Evolutionary conservation across 108 stramenopile genomes (phyloP).

Genomic region (Fragilaria radians): DNA sequence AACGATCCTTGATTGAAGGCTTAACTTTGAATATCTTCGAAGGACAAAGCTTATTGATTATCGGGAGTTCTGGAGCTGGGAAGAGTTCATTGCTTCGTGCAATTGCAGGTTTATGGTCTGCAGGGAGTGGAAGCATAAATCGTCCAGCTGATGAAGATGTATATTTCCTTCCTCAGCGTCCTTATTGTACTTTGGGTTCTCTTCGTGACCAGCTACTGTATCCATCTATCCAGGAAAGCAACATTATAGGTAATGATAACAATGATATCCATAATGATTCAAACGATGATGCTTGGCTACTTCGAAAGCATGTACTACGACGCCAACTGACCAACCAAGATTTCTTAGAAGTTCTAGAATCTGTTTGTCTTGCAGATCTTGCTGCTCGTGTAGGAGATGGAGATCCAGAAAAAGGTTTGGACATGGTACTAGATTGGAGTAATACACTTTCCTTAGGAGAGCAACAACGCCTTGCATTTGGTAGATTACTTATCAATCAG

Average conservation of each 20-base stretch:
- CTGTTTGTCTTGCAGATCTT: slow-evolving; percentile 63
- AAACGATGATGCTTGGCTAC: too few species aligned
- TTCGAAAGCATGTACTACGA: slow-evolving; percentile 2
- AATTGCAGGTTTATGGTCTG: slow-evolving; percentile 90
- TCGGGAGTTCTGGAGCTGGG: slow-evolving; percentile 85
- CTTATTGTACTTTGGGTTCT: slow-evolving; percentile 86
- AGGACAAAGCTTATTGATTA: slow-evolving; percentile 83
- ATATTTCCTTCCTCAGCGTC: slow-evolving; percentile 93
- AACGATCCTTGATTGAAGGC: slow-evolving; percentile 55
- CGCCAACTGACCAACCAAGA: slow-evolving; percentile 27
- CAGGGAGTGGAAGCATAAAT: slow-evolving; percentile 69
- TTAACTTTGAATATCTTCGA: slow-evolving; percentile 46
- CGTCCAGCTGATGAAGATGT: slow-evolving; percentile 72
- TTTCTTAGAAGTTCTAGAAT: slow-evolving; percentile 54
- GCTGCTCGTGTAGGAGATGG: slow-evolving; percentile 72
- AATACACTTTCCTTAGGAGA: slow-evolving; percentile 90
- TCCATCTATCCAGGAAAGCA: slow-evolving; percentile 60
- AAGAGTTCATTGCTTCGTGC: slow-evolving; percentile 82
- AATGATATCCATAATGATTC: too few species aligned
- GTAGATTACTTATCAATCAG: slow-evolving; percentile 76
- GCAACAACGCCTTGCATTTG: slow-evolving; percentile 95
- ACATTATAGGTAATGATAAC: slow-evolving; percentile 28
- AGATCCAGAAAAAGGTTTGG: slow-evolving; percentile 64
- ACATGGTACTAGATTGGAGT: slow-evolving; percentile 79
- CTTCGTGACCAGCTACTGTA: slow-evolving; percentile 90